A percentile compares a stretch with the other conserved stretches of the same genome.
Conservation (phyloP, 2,329 filamentous ascomycete genomes). For the Pseudocercospora pini-densiflorae region DNA sequence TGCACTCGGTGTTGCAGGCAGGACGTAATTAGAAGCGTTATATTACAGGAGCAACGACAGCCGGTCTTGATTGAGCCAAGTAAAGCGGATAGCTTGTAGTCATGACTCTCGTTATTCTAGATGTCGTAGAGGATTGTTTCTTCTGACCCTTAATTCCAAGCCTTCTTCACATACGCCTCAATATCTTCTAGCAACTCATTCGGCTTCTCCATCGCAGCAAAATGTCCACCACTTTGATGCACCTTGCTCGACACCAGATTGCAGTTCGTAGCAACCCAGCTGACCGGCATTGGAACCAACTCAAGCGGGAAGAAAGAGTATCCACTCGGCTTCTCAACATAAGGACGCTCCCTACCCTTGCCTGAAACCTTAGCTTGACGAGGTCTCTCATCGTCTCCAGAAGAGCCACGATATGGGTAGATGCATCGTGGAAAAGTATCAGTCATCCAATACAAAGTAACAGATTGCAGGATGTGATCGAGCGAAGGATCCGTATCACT, state of each 20-base stretch:
- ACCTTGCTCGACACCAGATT: constrained; percentile 44
- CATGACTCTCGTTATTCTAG: too few species aligned
- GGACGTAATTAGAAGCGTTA: too few species aligned
- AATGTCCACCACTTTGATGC: constrained; percentile 47
- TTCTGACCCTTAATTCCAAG: constrained; percentile 29
- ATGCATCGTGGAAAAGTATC: constrained; percentile 53
- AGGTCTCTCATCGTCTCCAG: constrained; percentile 27
- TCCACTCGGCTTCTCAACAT: constrained; percentile 48
- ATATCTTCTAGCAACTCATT: constrained; percentile 40
- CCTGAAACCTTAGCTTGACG: constrained; percentile 21
- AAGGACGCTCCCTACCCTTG: constrained; percentile 24
- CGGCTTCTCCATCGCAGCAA: constrained; percentile 40
- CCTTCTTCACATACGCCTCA: constrained; percentile 40
- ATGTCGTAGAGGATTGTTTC: too few species aligned
- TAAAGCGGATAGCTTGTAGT: too few species aligned
- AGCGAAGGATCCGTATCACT: constrained; percentile 49
- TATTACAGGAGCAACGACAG: too few species aligned
- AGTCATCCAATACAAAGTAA: constrained; percentile 61
- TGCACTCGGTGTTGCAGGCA: too few species aligned
- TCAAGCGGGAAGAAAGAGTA: constrained; percentile 52
- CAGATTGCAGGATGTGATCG: constrained; percentile 50
- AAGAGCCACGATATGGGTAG: constrained; percentile 51
- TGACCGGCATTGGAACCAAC: constrained; percentile 44
- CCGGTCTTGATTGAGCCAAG: too few species aligned
- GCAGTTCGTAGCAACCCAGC: constrained; percentile 42